Conservation (phyloP, 495 filamentous ascomycete genomes). For the Hypomontagnella submonticulosa region DNA sequence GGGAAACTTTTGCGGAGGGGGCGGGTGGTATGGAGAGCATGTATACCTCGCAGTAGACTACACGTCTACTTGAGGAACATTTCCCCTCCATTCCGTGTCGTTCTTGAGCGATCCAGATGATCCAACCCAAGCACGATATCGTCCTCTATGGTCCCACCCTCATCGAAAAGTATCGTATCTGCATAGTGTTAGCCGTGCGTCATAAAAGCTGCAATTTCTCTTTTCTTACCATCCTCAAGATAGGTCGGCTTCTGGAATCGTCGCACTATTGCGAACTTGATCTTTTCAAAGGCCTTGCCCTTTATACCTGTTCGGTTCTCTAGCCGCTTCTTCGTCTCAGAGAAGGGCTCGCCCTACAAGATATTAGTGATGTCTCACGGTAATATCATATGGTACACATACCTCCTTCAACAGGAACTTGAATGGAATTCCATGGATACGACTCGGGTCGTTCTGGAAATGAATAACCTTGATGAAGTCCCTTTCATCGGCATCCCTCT, state of each 20-base stretch:
- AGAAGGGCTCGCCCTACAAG: constrained; percentile 82
- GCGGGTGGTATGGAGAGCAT: background rate
- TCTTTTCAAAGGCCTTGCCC: constrained; percentile 98
- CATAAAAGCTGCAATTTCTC: background rate
- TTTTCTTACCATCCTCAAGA: constrained; percentile 82
- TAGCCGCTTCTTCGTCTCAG: constrained; percentile 89
- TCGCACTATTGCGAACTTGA: constrained; percentile 89
- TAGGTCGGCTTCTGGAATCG: constrained; percentile 82
- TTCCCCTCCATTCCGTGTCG: constrained; percentile 65
- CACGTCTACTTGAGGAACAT: constrained; percentile 63
- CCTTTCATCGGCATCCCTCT: constrained; percentile 65
- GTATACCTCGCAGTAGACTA: constrained; percentile 5
- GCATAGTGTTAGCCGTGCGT: constrained; percentile 35
- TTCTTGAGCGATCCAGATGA: constrained; percentile 77
- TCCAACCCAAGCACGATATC: constrained; percentile 86
- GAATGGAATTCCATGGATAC: constrained; percentile 85
- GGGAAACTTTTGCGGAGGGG: background rate
- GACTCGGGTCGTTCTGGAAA: constrained; percentile 86
- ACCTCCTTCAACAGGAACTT: constrained; percentile 87
- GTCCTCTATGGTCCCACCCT: constrained; percentile 69
- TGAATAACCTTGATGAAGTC: constrained; percentile 84
- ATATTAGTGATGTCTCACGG: constrained; percentile 28
- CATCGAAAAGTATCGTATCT: constrained; percentile 88
- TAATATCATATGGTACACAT: constrained; percentile 45
- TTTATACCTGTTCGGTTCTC: constrained; percentile 92